Evolutionary conservation across 768 basidiomycete genomes (phyloP), one percentile per base, ranked within the genome.

Genomic region (Galerina marginata): DNA sequence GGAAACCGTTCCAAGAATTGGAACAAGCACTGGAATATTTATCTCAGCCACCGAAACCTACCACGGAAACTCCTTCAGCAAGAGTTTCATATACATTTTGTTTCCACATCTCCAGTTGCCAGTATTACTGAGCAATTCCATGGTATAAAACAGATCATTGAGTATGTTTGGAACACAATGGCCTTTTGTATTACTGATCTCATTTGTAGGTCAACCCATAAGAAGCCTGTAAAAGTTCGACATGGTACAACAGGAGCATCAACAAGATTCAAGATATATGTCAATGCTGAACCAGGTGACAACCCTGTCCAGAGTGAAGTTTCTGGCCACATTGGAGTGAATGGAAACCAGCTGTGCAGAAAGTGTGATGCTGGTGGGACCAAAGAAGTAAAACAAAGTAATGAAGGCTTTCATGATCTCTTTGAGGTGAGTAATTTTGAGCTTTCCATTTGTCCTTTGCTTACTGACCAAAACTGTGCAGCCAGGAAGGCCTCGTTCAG

Each of bases 1-100:
- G 79, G 79, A 7, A 81, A 81, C 58, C 62, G 68, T 7, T 76
- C 73, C 3, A 82, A 82, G 61, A 74, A 73, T 44, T 82, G 74
- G 72, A 82, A 81, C 60, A 79, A 80, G 52, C 81, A 83, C 51
- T 74, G 68, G 66, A 81, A 79, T 53, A 71, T 76, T 0, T 81
- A 80, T 51, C 63, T 78, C 25, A 72, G 66, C 0, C 73, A 79
- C 45, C 58, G 68, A 9, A 78, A 75, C 56, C 66, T 81, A 0
- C 79, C 77, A 0, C 67, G 69, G 9, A 50, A 66, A 23, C 11
- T 74, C 20, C 20, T 20, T 20, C 20, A 20, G 20, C 20, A 20
- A 20, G 20, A 20, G 20, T 20, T 20, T 20, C 20, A 20, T 20
- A 20, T 20, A 20, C 20, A 20, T 20, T 20, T 20, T 20, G 20